Evolutionary conservation across 2,329 filamentous ascomycete genomes (phyloP).

Genomic region (Pseudocercospora crystallina): DNA sequence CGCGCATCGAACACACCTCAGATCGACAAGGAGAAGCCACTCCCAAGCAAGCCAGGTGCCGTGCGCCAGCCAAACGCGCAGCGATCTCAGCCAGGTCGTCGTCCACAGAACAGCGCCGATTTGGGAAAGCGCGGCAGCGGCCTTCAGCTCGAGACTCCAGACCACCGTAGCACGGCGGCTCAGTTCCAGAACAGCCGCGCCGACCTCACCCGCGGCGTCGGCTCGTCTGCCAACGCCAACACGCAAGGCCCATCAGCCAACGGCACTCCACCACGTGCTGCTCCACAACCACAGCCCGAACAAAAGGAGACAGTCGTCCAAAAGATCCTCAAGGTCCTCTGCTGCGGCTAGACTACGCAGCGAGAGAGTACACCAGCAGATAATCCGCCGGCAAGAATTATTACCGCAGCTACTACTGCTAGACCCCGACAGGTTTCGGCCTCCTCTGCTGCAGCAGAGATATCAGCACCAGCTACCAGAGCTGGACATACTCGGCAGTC

Average conservation of each 20-base stretch:
- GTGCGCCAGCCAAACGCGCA: slow-evolving; percentile 68
- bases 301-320: slow-evolving; percentile 79
- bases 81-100: slow-evolving; percentile 44
- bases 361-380: slow-evolving; percentile 5
- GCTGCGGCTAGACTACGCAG: slow-evolving; percentile 64
- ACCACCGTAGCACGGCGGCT: slow-evolving; percentile 83
- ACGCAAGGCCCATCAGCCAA: slow-evolving; percentile 14
- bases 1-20: slow-evolving; percentile 59
- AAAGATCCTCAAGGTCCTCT: slow-evolving; percentile 89
- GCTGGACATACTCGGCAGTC: no score
- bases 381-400: slow-evolving; percentile 3
- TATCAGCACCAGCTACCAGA: no score
- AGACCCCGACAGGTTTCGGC: no score
- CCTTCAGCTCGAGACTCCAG: slow-evolving; percentile 71
- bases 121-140: slow-evolving; percentile 70
- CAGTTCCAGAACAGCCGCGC: slow-evolving; percentile 96
- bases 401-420: no score
- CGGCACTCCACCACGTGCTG: slow-evolving; percentile 14
- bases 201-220: slow-evolving; percentile 31
- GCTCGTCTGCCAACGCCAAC: slow-evolving; percentile 11
- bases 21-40: slow-evolving; percentile 31
- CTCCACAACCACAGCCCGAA: slow-evolving; percentile 50
- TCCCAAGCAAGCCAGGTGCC: slow-evolving; percentile 60
- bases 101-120: slow-evolving; percentile 34
- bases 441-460: no score